Conservation (phyloP, 148 eudicot genomes). For the Amaranthus cruentus region DNA sequence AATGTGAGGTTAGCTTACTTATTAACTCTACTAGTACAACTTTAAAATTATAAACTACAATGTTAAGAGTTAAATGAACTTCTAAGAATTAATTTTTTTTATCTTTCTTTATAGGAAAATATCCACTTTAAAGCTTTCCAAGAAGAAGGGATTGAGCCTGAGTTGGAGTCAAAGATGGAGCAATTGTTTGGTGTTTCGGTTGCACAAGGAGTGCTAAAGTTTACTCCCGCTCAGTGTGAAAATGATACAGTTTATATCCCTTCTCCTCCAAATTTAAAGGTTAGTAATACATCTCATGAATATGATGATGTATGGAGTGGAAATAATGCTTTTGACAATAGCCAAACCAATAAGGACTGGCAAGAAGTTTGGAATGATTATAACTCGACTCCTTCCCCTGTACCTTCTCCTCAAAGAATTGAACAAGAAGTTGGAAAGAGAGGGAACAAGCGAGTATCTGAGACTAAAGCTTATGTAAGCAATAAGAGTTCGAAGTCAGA, state of each 20-base stretch:
- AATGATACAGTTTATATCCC: not conserved
- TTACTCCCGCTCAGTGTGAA: not conserved
- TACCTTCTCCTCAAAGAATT: not conserved
- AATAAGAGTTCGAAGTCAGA: too few species aligned
- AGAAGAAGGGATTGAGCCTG: slow-evolving; percentile 1
- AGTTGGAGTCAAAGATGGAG: slow-evolving; percentile 8
- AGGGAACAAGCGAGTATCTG: not conserved
- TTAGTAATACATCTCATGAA: not conserved
- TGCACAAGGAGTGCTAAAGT: not conserved
- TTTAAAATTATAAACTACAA: too few species aligned
- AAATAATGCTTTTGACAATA: not conserved
- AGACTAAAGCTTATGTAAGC: not conserved
- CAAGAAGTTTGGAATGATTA: slow-evolving; percentile 3
- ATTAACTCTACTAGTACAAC: not conserved
- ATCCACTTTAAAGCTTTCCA: not conserved
- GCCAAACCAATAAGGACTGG: not conserved
- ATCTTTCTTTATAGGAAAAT: not conserved
- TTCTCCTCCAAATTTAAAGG: not conserved
- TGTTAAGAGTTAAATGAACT: too few species aligned
- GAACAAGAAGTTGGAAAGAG: not conserved
- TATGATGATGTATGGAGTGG: not conserved
- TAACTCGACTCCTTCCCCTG: not conserved
- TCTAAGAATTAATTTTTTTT: not conserved
- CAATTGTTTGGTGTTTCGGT: not conserved
- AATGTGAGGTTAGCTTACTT: not conserved